Percentiles rank a stretch among this genome's conserved stretches.
These are phyloP conservation scores for Hemileccinum rubropunctum DNA, from an alignment of 768 basidiomycete species.

Conservation along the genomic window DNA sequence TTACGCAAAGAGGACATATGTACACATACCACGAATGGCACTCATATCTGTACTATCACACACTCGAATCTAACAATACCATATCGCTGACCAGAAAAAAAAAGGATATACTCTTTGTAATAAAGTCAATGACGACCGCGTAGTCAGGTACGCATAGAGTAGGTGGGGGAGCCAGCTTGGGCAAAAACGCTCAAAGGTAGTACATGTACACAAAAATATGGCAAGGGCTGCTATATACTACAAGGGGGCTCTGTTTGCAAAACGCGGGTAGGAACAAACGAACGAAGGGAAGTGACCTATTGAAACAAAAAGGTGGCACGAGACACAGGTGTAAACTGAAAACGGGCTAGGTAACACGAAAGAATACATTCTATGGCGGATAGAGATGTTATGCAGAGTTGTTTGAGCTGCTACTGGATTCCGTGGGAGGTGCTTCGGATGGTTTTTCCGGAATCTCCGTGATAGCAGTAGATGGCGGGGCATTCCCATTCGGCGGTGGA, in stretches of 20 bases:
- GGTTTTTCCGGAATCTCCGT: constrained; percentile 26
- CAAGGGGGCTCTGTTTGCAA: constrained; percentile 13
- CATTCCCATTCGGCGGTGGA: constrained; percentile 16
- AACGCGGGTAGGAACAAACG: not conserved
- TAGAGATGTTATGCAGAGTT: constrained; percentile 19
- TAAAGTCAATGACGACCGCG: too few species aligned
- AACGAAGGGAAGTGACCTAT: constrained; percentile 22
- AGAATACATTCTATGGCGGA: constrained; percentile 27
- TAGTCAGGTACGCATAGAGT: constrained; percentile 23
- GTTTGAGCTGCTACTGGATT: constrained; percentile 15
- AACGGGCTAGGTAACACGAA: constrained; percentile 10
- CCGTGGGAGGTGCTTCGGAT: constrained; percentile 19
- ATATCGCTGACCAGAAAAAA: too few species aligned
- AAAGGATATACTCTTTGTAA: too few species aligned
- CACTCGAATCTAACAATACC: too few species aligned
- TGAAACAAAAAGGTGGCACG: constrained; percentile 19
- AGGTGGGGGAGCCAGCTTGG: not conserved
- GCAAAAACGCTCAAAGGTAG: not conserved
- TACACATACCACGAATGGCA: too few species aligned
- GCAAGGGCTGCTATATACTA: constrained; percentile 22
- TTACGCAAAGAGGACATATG: too few species aligned
- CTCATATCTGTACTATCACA: too few species aligned
- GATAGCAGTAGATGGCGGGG: constrained; percentile 12
- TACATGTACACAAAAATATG: constrained; percentile 34
- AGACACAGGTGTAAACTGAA: constrained; percentile 9